Conservation (phyloP, 441 rosid genomes). For the Pelargonium cotyledonis region DNA sequence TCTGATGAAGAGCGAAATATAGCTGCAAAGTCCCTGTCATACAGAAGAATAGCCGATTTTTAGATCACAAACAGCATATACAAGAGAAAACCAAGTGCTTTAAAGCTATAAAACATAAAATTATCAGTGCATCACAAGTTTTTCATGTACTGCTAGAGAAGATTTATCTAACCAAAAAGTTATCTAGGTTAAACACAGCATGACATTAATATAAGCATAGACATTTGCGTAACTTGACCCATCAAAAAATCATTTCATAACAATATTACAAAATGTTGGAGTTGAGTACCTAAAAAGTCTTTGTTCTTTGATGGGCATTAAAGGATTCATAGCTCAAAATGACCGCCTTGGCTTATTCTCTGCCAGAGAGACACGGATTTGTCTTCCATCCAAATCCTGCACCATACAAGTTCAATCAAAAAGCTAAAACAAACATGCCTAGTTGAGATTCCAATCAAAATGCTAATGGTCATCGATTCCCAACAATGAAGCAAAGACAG, state of each 20-base stretch:
- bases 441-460: too few relatives aligned
- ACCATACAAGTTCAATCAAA: slow-evolving; percentile 15
- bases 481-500: too few relatives aligned
- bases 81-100: too few relatives aligned
- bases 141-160: too few relatives aligned
- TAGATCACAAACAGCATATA: too few relatives aligned
- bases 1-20: background rate
- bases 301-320: background rate
- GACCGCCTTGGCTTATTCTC: slow-evolving; percentile 77
- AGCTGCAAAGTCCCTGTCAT: background rate
- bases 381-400: slow-evolving; percentile 86
- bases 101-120: too few relatives aligned
- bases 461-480: too few relatives aligned
- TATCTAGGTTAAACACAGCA: too few relatives aligned
- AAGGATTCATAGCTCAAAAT: slow-evolving; percentile 38
- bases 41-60: background rate
- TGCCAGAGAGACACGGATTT: slow-evolving; percentile 76
- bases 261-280: background rate
- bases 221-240: too few relatives aligned
- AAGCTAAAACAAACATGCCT: background rate
- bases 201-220: too few relatives aligned
- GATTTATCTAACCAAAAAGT: too few relatives aligned
- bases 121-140: too few relatives aligned
- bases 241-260: background rate
- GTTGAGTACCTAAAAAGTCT: slow-evolving; percentile 18